Evolutionary conservation across 108 stramenopile genomes (phyloP).

Genomic region (Chaetoceros tenuissimus): DNA sequence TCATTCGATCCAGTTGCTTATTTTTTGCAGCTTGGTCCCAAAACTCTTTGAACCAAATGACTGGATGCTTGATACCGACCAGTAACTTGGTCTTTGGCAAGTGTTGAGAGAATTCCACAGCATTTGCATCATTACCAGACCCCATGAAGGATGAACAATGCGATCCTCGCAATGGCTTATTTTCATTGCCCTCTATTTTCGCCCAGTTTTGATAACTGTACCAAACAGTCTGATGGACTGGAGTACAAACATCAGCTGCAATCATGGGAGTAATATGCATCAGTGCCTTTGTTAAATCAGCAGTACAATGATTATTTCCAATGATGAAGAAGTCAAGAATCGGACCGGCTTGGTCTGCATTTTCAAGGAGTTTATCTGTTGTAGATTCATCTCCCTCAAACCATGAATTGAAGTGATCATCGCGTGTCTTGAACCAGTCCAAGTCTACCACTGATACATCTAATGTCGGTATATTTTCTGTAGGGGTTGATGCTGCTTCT

Average conservation of each 20-base stretch:
- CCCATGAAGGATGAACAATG: no score
- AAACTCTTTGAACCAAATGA: constrained; percentile 62
- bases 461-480: no score
- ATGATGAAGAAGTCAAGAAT: constrained; percentile 71
- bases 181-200: constrained; percentile 6
- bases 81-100: constrained; percentile 57
- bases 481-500: no score
- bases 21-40: constrained; percentile 61
- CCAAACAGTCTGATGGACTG: constrained; percentile 4
- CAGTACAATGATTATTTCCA: constrained; percentile 68
- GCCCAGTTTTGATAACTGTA: constrained; percentile 20
- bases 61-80: constrained; percentile 66
- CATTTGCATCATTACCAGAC: constrained; percentile 20
- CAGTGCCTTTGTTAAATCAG: constrained; percentile 41
- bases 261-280: constrained; percentile 10
- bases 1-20: constrained; percentile 37
- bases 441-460: no score
- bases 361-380: no score
- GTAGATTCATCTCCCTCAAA: no score
- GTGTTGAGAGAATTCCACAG: constrained; percentile 19
- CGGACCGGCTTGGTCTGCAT: constrained; percentile 7
- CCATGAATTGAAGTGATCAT: no score
- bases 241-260: constrained; percentile 12
- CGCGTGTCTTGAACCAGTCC: no score
- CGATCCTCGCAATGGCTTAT: no score